A percentile compares a stretch with the other conserved stretches of the same genome.
These are phyloP conservation scores for Triticum urartu DNA, from an alignment of 176 grass and related monocot genomes.

Conservation along the genomic window DNA sequence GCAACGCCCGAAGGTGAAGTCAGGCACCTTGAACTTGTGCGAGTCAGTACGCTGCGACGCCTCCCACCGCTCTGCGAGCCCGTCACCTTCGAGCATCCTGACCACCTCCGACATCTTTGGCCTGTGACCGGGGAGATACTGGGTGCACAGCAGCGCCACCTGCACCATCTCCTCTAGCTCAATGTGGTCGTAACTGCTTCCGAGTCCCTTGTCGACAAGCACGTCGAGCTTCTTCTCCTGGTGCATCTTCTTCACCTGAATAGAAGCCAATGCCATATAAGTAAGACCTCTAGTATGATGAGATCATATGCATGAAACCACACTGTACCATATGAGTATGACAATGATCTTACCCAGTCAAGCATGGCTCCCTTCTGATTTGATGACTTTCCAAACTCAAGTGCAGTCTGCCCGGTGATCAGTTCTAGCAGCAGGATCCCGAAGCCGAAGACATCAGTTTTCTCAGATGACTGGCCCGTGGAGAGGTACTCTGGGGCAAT, in stretches of 20 bases:
- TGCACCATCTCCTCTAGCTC: constrained; percentile 86
- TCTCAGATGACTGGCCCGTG: constrained; percentile 85
- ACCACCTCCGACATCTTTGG: constrained; percentile 85
- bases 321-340: constrained; percentile 1
- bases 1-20: constrained; percentile 51
- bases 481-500: constrained; percentile 92
- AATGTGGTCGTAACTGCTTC: constrained; percentile 59
- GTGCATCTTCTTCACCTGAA: constrained; percentile 83
- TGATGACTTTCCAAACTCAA: constrained; percentile 79
- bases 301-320: background rate
- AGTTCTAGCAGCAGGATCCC: constrained; percentile 80
- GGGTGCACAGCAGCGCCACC: constrained; percentile 81
- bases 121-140: constrained; percentile 65
- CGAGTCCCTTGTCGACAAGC: constrained; percentile 69
- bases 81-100: constrained; percentile 85
- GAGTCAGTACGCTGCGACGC: constrained; percentile 41
- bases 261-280: constrained; percentile 2
- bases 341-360: constrained; percentile 72
- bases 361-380: constrained; percentile 92
- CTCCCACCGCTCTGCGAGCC: constrained; percentile 81
- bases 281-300: constrained; percentile 6
- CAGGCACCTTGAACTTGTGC: constrained; percentile 59
- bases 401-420: constrained; percentile 70
- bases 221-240: constrained; percentile 80
- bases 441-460: constrained; percentile 88